Base-by-base conservation (phyloP, 495 filamentous ascomycete species). In the Aspergillus affinis region DNA sequence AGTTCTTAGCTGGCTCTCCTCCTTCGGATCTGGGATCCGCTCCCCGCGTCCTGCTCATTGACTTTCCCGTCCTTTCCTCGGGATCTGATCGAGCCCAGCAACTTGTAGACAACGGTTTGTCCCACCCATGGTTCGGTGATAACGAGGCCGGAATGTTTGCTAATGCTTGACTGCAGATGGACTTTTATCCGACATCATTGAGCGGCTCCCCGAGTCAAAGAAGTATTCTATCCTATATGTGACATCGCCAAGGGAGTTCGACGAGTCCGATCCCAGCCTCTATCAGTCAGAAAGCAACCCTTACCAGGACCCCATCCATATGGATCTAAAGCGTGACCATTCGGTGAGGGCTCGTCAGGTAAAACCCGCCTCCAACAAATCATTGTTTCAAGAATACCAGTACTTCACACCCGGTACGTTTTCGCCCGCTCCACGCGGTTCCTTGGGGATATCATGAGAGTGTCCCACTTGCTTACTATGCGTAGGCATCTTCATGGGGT, bases 351-450 rank as follows among this genome's bases (percentile, higher is more conserved):
- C 67, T 46, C 58, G 52, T 5, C 53, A 58, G 18, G 73, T 72
- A n/a, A 61, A 67, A 15, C 65, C 69, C 30, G 64, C 72, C 7
- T 69, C 64, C 9, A 69, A 72, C 27, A 74, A 78, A 20, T 87
- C 90, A 32, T 74, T 98, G 50, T 98, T 98, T 68, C 86, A 93
- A 72, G 88, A 88, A 67, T 98, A 98, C 70, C 88, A 94, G 69
- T 97, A 88, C 76, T 88, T 98, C 27, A 90, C 85, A 19, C 91
- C 92, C 67, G 82, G 82, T 82, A 65, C 54, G 74, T 74, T 41
- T 30, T 57, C 55, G 54, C 19, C 56, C 15, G 17, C 19, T 21
- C 51, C 2, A 12, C 48, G 15, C 18, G 23, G 51, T 15, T 26
- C 1, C 23, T 8, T 55, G 26, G 8, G 29, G n/a, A 55, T 17